phyloP scores from a whole-genome alignment of 2,329 filamentous ascomycete genomes.

The Triangularia setosa region DNA sequence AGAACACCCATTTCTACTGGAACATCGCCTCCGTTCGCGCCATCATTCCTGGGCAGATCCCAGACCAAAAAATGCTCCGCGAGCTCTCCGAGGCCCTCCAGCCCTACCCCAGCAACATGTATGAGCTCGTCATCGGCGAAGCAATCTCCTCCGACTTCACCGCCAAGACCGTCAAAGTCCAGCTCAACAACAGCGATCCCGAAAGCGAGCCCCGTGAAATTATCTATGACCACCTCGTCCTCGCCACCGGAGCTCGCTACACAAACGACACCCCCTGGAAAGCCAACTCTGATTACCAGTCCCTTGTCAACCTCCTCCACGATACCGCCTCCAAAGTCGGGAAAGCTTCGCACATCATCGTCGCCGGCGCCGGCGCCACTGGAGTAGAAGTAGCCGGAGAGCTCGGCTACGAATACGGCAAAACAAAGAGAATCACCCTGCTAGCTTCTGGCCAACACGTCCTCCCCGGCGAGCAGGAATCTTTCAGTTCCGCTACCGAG shows the following conservation, averaged over 20 bases:
- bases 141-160: conserved; percentile 42
- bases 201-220: conserved; percentile 29
- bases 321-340: conserved; percentile 38
- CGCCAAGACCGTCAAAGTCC: conserved; percentile 43
- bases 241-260: conserved; percentile 52
- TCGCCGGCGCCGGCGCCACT: conserved; percentile 55
- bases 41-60: conserved; percentile 47
- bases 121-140: conserved; percentile 50
- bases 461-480: conserved; percentile 42
- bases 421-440: conserved; percentile 47
- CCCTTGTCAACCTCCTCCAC: conserved; percentile 39
- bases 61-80: conserved; percentile 47
- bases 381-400: conserved; percentile 55
- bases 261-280: conserved; percentile 50
- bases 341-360: conserved; percentile 48
- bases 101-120: conserved; percentile 46
- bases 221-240: conserved; percentile 54
- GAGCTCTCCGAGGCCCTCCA: conserved; percentile 47
- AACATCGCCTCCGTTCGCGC: conserved; percentile 54
- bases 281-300: conserved; percentile 43
- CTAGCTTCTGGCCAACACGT: conserved; percentile 35
- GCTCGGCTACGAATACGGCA: conserved; percentile 48
- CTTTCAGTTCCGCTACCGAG: conserved; percentile 39
- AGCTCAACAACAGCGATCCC: conserved; percentile 27
- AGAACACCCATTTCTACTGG: conserved; percentile 58